These are phyloP conservation scores for Halenospora varia DNA, from an alignment of 495 filamentous ascomycete species.

Conservation along the genomic window DNA sequence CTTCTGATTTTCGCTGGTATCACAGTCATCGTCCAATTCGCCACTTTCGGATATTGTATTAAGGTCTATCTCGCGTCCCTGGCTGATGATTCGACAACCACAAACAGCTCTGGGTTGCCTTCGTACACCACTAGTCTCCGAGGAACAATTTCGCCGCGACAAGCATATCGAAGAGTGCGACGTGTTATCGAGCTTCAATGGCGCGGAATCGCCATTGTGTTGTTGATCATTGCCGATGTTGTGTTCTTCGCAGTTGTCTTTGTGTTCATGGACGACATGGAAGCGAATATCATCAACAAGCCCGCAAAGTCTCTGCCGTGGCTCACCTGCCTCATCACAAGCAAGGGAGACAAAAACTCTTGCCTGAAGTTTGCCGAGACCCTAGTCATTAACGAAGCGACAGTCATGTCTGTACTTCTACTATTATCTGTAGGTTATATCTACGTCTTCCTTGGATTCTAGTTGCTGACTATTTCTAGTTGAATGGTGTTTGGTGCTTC, in stretches of 20 bases:
- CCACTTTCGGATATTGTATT: conserved; percentile 89
- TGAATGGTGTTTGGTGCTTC: conserved; percentile 81
- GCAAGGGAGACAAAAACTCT: conserved; percentile 55
- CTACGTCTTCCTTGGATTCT: not conserved
- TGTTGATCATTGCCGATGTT: conserved; percentile 83
- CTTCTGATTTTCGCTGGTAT: conserved; percentile 73
- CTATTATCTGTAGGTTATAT: conserved; percentile 64
- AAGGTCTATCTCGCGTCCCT: conserved; percentile 88
- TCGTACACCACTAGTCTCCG: conserved; percentile 77
- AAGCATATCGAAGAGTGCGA: conserved; percentile 80
- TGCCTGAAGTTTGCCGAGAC: conserved; percentile 57
- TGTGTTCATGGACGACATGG: conserved; percentile 73
- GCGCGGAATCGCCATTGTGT: conserved; percentile 81
- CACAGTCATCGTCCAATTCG: conserved; percentile 75
- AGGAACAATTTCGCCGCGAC: conserved; percentile 72
- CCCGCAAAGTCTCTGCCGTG: conserved; percentile 50
- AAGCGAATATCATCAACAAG: conserved; percentile 51
- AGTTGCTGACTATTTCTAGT: conserved; percentile 38
- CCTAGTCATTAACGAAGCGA: conserved; percentile 67
- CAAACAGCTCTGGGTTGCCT: conserved; percentile 67
- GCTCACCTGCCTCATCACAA: conserved; percentile 63
- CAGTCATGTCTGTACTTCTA: conserved; percentile 74
- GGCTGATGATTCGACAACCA: conserved; percentile 63
- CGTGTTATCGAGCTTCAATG: conserved; percentile 91
- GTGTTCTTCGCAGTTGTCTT: conserved; percentile 91